Evolutionary conservation across 2,329 filamentous ascomycete genomes (phyloP).

Genomic region (Juglanconis juglandina): DNA sequence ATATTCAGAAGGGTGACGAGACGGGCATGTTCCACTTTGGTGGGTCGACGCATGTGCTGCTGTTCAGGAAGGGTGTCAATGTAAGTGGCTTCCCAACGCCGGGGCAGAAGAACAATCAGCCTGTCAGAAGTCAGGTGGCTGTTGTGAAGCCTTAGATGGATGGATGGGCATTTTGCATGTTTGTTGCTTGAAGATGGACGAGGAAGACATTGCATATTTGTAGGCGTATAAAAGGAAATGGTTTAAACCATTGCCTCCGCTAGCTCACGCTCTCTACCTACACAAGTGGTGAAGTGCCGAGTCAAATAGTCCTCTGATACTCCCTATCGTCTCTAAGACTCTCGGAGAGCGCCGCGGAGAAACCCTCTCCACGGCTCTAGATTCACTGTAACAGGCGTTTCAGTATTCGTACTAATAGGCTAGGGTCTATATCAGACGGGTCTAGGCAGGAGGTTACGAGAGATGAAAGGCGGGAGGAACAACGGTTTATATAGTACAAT

Average conservation of each 20-base stretch:
- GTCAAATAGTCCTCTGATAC: no score
- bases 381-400: no score
- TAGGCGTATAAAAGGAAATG: neutral
- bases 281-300: no score
- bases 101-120: constrained; percentile 35
- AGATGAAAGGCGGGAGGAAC: no score
- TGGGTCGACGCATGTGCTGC: constrained; percentile 66
- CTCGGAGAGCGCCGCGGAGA: no score
- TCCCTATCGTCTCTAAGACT: no score
- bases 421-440: no score
- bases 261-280: no score
- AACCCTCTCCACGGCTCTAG: no score
- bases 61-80: constrained; percentile 59
- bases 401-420: no score
- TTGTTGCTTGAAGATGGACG: neutral
- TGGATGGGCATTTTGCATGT: neutral
- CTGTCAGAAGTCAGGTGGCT: constrained; percentile 36
- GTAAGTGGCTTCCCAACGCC: constrained; percentile 38
- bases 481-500: no score
- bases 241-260: neutral
- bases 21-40: constrained; percentile 79
- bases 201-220: neutral
- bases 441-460: no score
- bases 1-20: constrained; percentile 66
- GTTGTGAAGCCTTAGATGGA: constrained; percentile 18